phyloP scores from a whole-genome alignment of 306 rosid species.

The Lupinus albus region DNA sequence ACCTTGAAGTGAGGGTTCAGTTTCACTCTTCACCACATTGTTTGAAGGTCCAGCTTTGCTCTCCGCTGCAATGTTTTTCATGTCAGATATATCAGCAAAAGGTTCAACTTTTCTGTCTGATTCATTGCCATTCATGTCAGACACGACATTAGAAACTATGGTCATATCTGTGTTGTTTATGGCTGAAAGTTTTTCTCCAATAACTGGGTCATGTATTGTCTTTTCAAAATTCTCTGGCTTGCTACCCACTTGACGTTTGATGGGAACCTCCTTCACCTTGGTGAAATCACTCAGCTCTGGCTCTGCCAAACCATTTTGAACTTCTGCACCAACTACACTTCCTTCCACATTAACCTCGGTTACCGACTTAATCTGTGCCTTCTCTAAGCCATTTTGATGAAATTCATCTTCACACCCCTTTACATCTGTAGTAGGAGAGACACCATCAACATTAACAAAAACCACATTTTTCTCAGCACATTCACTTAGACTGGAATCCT shows the following conservation, averaged over 20 bases:
- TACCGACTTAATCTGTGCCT: constrained; percentile 9
- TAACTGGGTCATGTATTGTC: constrained; percentile 37
- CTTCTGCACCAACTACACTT: background rate
- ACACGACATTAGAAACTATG: constrained; percentile 27
- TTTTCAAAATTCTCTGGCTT: constrained; percentile 31
- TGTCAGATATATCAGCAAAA: constrained; percentile 23
- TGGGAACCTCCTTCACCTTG: constrained; percentile 34
- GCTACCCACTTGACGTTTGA: constrained; percentile 27
- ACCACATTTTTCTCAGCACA: constrained; percentile 37
- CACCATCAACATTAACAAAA: constrained; percentile 36
- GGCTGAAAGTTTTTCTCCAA: constrained; percentile 38
- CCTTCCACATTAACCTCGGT: background rate
- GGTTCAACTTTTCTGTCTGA: constrained; percentile 31
- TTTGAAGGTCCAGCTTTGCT: constrained; percentile 21
- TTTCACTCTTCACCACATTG: constrained; percentile 6
- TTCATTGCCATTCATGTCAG: constrained; percentile 29
- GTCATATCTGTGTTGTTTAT: constrained; percentile 30
- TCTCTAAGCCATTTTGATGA: constrained; percentile 27
- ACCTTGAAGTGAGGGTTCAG: constrained; percentile 9
- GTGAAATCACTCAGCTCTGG: constrained; percentile 17
- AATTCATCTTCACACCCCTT: constrained; percentile 17
- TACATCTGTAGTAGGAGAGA: background rate
- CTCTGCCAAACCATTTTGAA: constrained; percentile 35
- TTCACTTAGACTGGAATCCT: constrained; percentile 8
- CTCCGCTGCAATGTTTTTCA: background rate